Conservation (phyloP, 106 monocot genomes). For the Phalaenopsis equestris region DNA sequence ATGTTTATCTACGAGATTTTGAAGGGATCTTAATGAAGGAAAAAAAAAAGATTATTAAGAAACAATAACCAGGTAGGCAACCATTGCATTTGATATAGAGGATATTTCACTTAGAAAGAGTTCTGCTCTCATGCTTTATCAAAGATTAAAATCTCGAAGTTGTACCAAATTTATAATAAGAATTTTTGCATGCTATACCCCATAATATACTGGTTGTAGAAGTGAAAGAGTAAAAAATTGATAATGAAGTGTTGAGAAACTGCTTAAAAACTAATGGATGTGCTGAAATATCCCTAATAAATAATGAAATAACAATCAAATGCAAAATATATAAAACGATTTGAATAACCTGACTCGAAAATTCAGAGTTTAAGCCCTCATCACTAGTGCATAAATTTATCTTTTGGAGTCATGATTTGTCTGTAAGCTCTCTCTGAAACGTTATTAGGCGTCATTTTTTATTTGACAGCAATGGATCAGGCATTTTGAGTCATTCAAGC, state of each 20-base stretch:
- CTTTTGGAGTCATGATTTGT: background rate
- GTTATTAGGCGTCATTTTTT: background rate
- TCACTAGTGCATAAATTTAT: constrained; percentile 4
- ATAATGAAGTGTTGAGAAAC: background rate
- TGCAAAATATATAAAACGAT: background rate
- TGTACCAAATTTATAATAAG: background rate
- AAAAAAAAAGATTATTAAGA: background rate
- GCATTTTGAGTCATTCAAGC: constrained; percentile 60
- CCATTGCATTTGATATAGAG: background rate
- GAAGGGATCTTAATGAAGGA: background rate
- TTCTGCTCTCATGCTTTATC: background rate
- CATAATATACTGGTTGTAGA: no score
- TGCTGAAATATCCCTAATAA: background rate
- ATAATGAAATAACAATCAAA: background rate
- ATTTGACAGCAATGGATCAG: constrained; percentile 53
- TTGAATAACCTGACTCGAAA: background rate
- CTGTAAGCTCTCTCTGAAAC: background rate
- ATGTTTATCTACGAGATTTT: background rate
- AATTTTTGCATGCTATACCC: no score
- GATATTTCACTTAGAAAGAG: background rate
- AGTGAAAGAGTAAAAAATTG: no score
- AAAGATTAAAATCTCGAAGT: background rate
- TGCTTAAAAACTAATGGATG: background rate
- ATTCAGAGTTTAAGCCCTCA: background rate
- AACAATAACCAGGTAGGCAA: background rate